These are phyloP conservation scores for Cyanidioschyzon merolae DNA, from an alignment of 23 red algal species.

Conservation along the genomic window DNA sequence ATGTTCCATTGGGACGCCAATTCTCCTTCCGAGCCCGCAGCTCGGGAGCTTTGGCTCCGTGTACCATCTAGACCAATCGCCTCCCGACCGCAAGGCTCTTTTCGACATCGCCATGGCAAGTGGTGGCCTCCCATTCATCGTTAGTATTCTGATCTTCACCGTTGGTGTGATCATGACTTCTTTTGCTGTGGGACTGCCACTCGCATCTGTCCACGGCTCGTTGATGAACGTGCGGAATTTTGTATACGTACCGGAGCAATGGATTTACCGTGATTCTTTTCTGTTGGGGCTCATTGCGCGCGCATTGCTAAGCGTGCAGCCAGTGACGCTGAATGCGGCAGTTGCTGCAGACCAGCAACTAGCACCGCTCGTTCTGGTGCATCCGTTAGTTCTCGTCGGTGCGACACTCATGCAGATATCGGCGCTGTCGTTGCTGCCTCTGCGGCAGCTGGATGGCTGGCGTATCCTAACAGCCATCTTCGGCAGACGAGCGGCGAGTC, in stretches of 20 bases:
- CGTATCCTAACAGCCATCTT: conserved; percentile 55
- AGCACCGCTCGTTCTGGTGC: conserved; percentile 34
- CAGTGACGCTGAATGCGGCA: conserved; percentile 14
- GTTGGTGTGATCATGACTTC: conserved; percentile 41
- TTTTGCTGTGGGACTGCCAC: background rate
- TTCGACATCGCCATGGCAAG: conserved; percentile 61
- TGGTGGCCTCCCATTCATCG: conserved; percentile 29
- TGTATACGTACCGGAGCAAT: background rate
- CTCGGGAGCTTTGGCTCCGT: conserved; percentile 61
- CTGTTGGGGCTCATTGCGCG: conserved; percentile 9
- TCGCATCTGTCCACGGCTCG: background rate
- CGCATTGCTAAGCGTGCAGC: background rate
- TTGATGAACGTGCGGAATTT: background rate
- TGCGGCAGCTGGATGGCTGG: conserved; percentile 66
- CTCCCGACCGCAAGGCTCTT: conserved; percentile 40
- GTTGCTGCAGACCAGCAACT: conserved; percentile 22
- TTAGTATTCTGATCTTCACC: conserved; percentile 33
- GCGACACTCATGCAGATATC: conserved; percentile 47
- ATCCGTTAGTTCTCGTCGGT: conserved; percentile 57
- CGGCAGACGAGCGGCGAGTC: conserved; percentile 45
- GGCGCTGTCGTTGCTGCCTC: conserved; percentile 57
- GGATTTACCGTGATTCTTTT: background rate
- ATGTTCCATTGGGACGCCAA: conserved; percentile 32
- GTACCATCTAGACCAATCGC: conserved; percentile 41
- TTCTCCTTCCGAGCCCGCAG: conserved; percentile 51